phyloP scores from a whole-genome alignment of 495 filamentous ascomycete species.

The Astrothelium subdiscretum region DNA sequence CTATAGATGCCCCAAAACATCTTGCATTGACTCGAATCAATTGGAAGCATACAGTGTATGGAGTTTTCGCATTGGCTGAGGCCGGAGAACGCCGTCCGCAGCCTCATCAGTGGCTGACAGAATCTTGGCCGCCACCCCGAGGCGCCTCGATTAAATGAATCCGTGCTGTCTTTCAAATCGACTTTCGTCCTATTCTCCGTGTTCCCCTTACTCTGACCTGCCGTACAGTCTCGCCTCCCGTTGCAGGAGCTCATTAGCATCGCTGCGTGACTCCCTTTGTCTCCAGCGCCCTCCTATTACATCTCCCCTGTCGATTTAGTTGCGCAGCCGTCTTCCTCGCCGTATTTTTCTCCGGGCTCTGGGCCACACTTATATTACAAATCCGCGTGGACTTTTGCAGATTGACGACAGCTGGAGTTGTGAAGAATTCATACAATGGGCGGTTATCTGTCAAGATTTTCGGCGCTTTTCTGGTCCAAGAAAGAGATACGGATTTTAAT shows the following conservation, averaged over 20 bases:
- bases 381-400: neutral
- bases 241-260: neutral
- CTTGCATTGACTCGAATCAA: too few species aligned
- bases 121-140: neutral
- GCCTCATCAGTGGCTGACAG: neutral
- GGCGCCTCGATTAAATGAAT: neutral
- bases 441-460: conserved; percentile 36
- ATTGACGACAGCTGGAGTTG: neutral
- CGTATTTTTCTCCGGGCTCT: neutral
- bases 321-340: neutral
- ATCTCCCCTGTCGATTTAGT: neutral
- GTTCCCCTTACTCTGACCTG: neutral
- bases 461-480: conserved; percentile 68
- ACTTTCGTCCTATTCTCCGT: neutral
- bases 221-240: neutral
- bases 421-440: conserved; percentile 8
- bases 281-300: neutral
- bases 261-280: neutral
- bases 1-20: too few species aligned
- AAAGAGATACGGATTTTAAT: conserved; percentile 98
- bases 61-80: neutral
- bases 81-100: too few species aligned
- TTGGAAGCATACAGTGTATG: too few species aligned
- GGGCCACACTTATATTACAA: neutral
- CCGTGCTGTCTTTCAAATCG: neutral